Percentiles rank a stretch among this genome's conserved stretches.
These are phyloP conservation scores for Heterobasidion annosum DNA, from an alignment of 1,284 basidiomycete genomes.

Conservation along the genomic window DNA sequence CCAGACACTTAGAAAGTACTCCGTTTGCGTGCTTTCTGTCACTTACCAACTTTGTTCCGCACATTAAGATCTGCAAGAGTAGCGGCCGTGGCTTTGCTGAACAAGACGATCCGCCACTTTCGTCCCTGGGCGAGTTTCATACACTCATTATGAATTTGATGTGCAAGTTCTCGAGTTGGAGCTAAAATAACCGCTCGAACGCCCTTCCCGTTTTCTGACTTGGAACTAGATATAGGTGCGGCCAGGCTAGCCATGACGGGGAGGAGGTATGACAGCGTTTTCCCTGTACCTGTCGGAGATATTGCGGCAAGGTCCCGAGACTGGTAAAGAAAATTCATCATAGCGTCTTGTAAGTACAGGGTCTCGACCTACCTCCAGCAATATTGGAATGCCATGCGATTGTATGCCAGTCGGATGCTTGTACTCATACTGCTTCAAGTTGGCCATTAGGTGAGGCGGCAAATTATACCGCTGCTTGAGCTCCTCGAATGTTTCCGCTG, in stretches of 20 bases:
- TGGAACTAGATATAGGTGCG: constrained; percentile 47
- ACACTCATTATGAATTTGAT: constrained; percentile 93
- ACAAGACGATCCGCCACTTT: constrained; percentile 77
- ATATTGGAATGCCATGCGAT: constrained; percentile 63
- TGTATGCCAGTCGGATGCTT: constrained; percentile 65
- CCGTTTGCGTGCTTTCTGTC: neutral
- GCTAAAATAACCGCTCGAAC: constrained; percentile 79
- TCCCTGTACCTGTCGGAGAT: constrained; percentile 92
- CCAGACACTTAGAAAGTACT: neutral
- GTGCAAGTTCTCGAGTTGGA: constrained; percentile 93
- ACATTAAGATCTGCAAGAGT: constrained; percentile 61
- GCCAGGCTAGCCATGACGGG: constrained; percentile 67
- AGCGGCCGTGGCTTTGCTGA: constrained; percentile 79
- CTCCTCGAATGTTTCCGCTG: constrained; percentile 48
- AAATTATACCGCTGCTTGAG: constrained; percentile 48
- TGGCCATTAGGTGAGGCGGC: constrained; percentile 48
- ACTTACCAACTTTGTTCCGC: constrained; percentile 68
- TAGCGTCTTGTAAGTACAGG: neutral
- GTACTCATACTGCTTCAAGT: constrained; percentile 54
- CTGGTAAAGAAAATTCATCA: constrained; percentile 19
- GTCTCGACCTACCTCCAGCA: constrained; percentile 46
- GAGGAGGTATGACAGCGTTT: constrained; percentile 85
- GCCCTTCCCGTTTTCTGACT: constrained; percentile 42
- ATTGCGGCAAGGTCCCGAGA: constrained; percentile 81
- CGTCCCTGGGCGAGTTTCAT: constrained; percentile 75